Conservation (phyloP, 345 rosid species). For the Gossypium herbaceum region DNA sequence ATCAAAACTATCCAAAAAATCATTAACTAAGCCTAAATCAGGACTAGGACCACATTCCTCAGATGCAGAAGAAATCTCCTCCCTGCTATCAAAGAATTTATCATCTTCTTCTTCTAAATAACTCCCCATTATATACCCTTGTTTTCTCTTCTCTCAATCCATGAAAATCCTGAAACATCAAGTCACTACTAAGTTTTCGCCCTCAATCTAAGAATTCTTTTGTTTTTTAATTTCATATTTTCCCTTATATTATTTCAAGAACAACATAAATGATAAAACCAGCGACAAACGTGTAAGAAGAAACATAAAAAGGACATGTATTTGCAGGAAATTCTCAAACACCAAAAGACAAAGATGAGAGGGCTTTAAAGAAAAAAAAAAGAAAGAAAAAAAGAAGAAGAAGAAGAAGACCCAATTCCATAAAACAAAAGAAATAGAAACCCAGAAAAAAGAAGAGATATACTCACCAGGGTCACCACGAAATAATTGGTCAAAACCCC, state of each 20-base stretch:
- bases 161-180: constrained; percentile 14
- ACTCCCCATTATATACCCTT: not conserved
- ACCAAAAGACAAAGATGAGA: not conserved
- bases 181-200: not conserved
- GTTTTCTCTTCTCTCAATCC: not conserved
- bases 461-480: constrained; percentile 14
- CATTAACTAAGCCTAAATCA: not conserved
- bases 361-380: not conserved
- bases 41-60: constrained; percentile 7
- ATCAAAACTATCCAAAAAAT: constrained; percentile 4
- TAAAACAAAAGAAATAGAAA: not conserved
- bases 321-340: not conserved
- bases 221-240: not conserved
- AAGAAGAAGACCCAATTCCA: not conserved
- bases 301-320: not conserved
- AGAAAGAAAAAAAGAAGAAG: not conserved
- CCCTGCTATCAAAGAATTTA: constrained; percentile 9
- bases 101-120: constrained; percentile 12
- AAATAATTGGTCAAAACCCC: constrained; percentile 2
- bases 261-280: not conserved
- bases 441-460: not conserved
- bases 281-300: not conserved
- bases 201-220: not conserved
- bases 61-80: constrained; percentile 9
- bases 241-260: not conserved